Conservation (phyloP, 1,284 basidiomycete species). For the Mycena citricolor region DNA sequence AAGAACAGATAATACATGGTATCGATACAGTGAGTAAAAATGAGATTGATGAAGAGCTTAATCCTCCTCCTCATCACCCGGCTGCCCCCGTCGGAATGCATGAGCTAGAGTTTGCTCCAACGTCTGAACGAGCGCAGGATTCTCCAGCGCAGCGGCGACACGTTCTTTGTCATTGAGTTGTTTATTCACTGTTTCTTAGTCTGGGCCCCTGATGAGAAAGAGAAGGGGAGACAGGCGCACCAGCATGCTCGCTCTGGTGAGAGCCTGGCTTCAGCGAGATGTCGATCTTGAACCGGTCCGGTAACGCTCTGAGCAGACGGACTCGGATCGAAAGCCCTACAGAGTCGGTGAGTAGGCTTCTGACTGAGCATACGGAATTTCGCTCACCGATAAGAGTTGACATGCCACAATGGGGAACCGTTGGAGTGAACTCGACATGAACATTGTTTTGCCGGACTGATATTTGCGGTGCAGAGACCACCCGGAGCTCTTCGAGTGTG, state of each 20-base stretch:
- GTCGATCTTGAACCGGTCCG: constrained; percentile 92
- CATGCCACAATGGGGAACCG: constrained; percentile 98
- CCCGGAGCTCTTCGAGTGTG: constrained; percentile 94
- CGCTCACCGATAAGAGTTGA: constrained; percentile 90
- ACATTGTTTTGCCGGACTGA: constrained; percentile 73
- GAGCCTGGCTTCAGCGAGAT: constrained; percentile 92
- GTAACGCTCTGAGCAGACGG: constrained; percentile 85
- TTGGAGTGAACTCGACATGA: constrained; percentile 91
- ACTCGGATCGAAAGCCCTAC: constrained; percentile 91
- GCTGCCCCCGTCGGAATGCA: constrained; percentile 16
- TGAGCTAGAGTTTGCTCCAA: constrained; percentile 80
- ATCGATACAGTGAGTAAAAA: constrained; percentile 12
- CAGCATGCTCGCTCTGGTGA: constrained; percentile 90
- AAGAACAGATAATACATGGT: constrained; percentile 11
- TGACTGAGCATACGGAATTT: not conserved
- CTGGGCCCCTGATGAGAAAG: too few relatives aligned
- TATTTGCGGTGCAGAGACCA: constrained; percentile 91
- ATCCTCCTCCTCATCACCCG: constrained; percentile 12
- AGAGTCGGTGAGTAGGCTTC: too few relatives aligned
- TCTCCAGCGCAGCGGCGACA: constrained; percentile 96
- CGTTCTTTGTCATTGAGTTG: constrained; percentile 99
- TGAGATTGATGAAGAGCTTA: too few relatives aligned
- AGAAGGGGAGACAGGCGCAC: constrained; percentile 44
- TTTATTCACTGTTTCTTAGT: constrained; percentile 98
- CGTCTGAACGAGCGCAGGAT: constrained; percentile 82